Evolutionary conservation across 2,329 filamentous ascomycete species (phyloP).

Genomic region (Cercospora nicotianae): DNA sequence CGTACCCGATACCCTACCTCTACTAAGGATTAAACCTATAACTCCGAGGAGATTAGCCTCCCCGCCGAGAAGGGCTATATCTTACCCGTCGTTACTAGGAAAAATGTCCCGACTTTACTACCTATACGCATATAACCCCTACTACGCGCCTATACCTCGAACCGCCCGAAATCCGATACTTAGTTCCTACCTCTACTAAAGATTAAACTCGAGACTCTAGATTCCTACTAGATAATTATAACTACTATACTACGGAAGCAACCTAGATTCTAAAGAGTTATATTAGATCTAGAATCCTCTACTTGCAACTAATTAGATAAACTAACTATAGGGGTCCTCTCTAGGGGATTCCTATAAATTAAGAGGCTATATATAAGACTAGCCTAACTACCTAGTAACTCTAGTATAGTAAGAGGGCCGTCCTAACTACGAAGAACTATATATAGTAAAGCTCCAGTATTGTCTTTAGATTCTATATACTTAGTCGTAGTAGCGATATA

Average conservation of each 20-base stretch:
- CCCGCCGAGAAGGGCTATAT: not conserved
- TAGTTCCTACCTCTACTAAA: not conserved
- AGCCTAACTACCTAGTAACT: not conserved
- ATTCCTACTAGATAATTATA: not conserved
- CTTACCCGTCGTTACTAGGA: not conserved
- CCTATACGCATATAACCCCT: no score
- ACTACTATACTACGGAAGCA: not conserved
- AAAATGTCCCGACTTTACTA: not conserved
- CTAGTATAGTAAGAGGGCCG: not conserved
- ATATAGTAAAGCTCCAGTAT: no score
- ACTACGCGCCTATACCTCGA: not conserved
- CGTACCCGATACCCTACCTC: no score
- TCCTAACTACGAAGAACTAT: not conserved
- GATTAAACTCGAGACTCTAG: not conserved
- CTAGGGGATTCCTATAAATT: not conserved
- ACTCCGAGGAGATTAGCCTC: not conserved
- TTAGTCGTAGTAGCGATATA: not conserved
- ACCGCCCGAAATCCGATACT: not conserved
- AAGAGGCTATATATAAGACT: not conserved
- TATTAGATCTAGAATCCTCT: not conserved
- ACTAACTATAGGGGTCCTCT: not conserved
- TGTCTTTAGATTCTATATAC: not conserved
- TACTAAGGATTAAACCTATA: no score
- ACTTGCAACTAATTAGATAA: not conserved
- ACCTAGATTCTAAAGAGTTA: not conserved